Base-by-base conservation (phyloP, 129 eudicot genomes). In the Pseudognaphalium luteoalbum region DNA sequence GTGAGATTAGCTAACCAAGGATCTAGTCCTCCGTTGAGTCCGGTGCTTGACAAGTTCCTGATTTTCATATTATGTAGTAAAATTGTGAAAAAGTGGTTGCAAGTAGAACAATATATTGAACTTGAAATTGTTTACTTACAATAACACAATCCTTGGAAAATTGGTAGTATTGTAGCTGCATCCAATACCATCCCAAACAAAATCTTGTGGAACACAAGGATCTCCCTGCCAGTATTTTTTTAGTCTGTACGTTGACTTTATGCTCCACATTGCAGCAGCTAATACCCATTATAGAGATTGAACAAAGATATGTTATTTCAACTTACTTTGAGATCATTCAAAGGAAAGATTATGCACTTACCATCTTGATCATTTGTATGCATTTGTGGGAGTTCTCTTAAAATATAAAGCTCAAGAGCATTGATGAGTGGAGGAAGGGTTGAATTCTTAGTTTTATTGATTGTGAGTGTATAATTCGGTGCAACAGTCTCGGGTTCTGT, bases 181-280 rank as follows among this genome's bases (percentile, higher is more conserved):
- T 12, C 37, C 14, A 2, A 88, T 14, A 47, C 89, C 88, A 35
- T 78, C 81, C 88, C 93, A 88, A 22, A 33, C 28, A 65, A 66
- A 81, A 17, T 71, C 79, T 58, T 70, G 60, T 28, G 93, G 88
- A 35, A 57, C 66, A 76, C 90, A 88, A 11, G 93, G 88, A 78
- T 88, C 93, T 50, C 88, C 90, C 78, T 88, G 86, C 92, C 89
- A 88, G 75, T 83, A 70, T 52, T 35, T 85, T 75, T 54, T 71
- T 59, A 80, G 7, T 7, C 25, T 72, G 58, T 88, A 83, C 6
- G 25, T 41, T 15, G 86, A 75, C 81, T 81, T 83, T 51, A 83
- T 81, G 52, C 69, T 81, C 73, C 66, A 52, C 30, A 88, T 71
- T 20, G 86, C 86, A 68, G 60, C 61, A 47, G 75, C 90, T 85